Evolutionary conservation across 2,329 filamentous ascomycete species (phyloP).

Genomic region (Arthrobotrys pseudoclavata): DNA sequence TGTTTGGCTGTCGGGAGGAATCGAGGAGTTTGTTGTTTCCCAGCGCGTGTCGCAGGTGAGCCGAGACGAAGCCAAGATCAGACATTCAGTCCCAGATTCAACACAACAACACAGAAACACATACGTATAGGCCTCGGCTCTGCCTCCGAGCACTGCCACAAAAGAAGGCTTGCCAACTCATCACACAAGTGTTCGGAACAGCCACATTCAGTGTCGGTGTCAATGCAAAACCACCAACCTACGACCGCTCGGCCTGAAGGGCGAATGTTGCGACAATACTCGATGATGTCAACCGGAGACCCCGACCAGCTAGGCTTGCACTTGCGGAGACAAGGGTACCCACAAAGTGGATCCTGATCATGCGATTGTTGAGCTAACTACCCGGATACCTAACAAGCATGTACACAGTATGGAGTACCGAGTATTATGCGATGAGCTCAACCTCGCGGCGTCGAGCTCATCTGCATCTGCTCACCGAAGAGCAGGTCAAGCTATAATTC

Average conservation of each 20-base stretch:
- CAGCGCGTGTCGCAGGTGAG: slow-evolving; percentile 21
- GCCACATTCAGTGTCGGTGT: slow-evolving; percentile 33
- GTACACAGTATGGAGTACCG: not conserved
- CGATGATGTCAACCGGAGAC: slow-evolving; percentile 53
- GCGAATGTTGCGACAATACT: slow-evolving; percentile 20
- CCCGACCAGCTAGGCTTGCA: slow-evolving; percentile 43
- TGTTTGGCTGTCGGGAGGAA: slow-evolving; percentile 14
- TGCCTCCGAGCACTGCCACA: slow-evolving; percentile 50
- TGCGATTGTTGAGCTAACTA: slow-evolving; percentile 1
- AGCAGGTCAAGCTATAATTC: slow-evolving; percentile 8
- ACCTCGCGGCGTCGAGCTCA: not conserved
- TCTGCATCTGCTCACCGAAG: slow-evolving; percentile 1
- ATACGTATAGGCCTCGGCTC: not conserved
- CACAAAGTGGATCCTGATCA: slow-evolving; percentile 22
- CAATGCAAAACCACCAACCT: slow-evolving; percentile 10
- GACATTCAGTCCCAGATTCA: slow-evolving; percentile 14
- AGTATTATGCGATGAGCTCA: slow-evolving; percentile 20
- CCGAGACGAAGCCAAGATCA: slow-evolving; percentile 20
- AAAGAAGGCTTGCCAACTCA: slow-evolving; percentile 51
- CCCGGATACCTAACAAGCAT: not conserved
- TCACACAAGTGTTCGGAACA: slow-evolving; percentile 9
- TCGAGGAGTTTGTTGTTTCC: slow-evolving; percentile 1
- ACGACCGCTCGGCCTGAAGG: not conserved
- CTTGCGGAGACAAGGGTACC: slow-evolving; percentile 37
- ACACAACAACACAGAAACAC: slow-evolving; percentile 27